Base-by-base conservation (phyloP, 2,329 filamentous ascomycete species). In the Fusarium hostae region DNA sequence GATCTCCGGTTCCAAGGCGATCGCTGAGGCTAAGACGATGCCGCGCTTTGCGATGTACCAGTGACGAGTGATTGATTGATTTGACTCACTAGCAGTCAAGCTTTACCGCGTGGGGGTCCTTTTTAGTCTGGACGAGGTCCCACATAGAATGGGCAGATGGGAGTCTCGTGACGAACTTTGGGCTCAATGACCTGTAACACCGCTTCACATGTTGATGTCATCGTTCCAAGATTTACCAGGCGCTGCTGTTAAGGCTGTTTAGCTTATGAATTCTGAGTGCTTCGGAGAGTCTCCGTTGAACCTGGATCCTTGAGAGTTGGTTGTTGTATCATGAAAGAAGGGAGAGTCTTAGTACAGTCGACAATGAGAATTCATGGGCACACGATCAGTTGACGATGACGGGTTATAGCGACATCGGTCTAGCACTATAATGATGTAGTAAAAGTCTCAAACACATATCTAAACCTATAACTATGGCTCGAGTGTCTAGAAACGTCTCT, bases 31-130 rank as follows among this genome's bases (percentile, higher is more conserved):
- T 72, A 64, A 56, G 39, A 52, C 18, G 30, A 43, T 66, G 43
- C 70, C 70, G 66, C 63, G 70, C 48, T 73, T 70, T 54, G 66
- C 70, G 70, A 73, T 40, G 24, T 50, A 20, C n/a, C 24, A 48
- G 24, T 35, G 40, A 58, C 24, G 48, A 63, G 24, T 63, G 35
- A 47, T 67, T 12, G 45, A 45, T 51, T 57, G 41, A 50, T 52
- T 66, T 35, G 62, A 63, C 60, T 76, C 70, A 73, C 65, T 59
- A 54, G 69, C 51, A 70, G 55, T 67, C 58, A 67, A 72, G 66
- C 48, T 58, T 63, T 68, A 65, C 62, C 63, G 66, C 65, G 71
- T 74, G 71, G 69, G 58, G 73, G 76, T 70, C 61, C 22, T 26
- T 24, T 54, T 41, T 52, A 37, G 39, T 43, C 44, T 63, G 45